Base-by-base conservation (phyloP, 2,329 filamentous ascomycete species). In the Arachnomyces sp. region DNA sequence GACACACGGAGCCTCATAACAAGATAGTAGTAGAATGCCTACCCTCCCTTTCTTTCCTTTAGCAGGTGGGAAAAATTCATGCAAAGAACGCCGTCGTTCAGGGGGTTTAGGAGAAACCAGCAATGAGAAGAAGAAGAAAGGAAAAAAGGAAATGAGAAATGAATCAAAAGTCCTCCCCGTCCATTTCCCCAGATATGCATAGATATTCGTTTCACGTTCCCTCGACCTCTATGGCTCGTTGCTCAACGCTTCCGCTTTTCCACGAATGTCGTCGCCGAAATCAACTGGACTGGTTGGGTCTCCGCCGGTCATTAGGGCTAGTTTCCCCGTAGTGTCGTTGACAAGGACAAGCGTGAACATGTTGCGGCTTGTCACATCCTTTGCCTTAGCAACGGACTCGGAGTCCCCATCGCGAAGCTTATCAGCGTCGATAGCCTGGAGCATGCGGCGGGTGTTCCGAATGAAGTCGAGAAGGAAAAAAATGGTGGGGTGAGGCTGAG, bases 381-480 rank as follows among this genome's bases (percentile, higher is more conserved):
- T 36, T 0, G 51, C 38, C 13, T 50, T 38, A 2, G 40, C 36
- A 3, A 35, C 31, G 15, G 54, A 40, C 12, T 31, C 31, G 3
- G 15, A 33, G 40, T 58, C 55, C 8, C 52, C 52, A 0, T 48
- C 40, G 7, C 43, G 47, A 39, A 55, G 51, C 34, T 56, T 55
- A 2, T 46, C 33, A 11, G 43, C 12, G 38, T 61, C 53, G 30
- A 60, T 44, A 7, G 29, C 28, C 32, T 50, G 42, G 2, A 61
- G 46, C 30, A 46, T 38, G 18, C 43, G 77, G 58, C 84, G 79
- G 44, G 83, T 74, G 58, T 84, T 82, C 39, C 79, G 78, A 39
- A 84, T 61, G 54, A 85, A 84, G 60, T 85, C 76, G 31, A 80
- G 60, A 42, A 81, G 67, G 55, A 82, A 82, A 43, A 57, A 55